These are phyloP conservation scores for Phytophthora melonis DNA, from an alignment of 352 stramenopile species.

Conservation along the genomic window DNA sequence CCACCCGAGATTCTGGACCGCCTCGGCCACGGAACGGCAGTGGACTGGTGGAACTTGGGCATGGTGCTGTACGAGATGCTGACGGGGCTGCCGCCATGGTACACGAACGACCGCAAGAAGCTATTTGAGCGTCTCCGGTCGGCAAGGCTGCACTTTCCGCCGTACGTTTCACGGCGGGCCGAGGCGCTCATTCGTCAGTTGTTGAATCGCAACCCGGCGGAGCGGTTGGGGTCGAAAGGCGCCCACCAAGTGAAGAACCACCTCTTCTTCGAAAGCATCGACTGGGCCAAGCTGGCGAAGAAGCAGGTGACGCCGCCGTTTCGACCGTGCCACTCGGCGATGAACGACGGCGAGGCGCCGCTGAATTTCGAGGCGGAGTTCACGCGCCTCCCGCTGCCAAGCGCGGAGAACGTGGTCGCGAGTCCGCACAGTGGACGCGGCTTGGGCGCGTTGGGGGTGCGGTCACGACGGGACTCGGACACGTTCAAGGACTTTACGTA, in stretches of 20 bases:
- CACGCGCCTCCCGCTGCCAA: constrained; percentile 83
- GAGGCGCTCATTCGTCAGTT: constrained; percentile 84
- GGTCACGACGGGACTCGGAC: constrained; percentile 65
- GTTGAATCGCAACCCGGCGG: constrained; percentile 78
- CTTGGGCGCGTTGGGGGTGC: constrained; percentile 25
- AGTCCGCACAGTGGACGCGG: constrained; percentile 28
- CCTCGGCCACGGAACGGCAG: constrained; percentile 87
- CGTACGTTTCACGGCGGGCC: constrained; percentile 80
- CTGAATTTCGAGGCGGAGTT: constrained; percentile 91
- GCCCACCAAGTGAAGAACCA: constrained; percentile 76
- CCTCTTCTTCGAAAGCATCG: constrained; percentile 82
- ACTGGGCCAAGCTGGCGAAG: constrained; percentile 68
- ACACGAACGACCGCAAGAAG: constrained; percentile 91
- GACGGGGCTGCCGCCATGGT: constrained; percentile 86
- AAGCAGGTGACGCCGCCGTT: constrained; percentile 79
- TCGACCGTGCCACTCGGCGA: constrained; percentile 75
- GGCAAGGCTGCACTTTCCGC: constrained; percentile 84
- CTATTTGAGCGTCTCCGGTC: constrained; percentile 87
- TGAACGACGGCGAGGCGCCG: constrained; percentile 76
- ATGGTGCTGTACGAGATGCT: constrained; percentile 89
- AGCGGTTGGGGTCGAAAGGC: constrained; percentile 75
- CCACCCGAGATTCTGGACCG: constrained; percentile 87
- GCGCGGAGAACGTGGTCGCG: constrained; percentile 50
- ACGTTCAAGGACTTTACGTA: constrained; percentile 88
- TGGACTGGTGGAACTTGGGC: constrained; percentile 94